phyloP scores from a whole-genome alignment of 371 early-diverging fungal species.

The Cokeromyces recurvatus region DNA sequence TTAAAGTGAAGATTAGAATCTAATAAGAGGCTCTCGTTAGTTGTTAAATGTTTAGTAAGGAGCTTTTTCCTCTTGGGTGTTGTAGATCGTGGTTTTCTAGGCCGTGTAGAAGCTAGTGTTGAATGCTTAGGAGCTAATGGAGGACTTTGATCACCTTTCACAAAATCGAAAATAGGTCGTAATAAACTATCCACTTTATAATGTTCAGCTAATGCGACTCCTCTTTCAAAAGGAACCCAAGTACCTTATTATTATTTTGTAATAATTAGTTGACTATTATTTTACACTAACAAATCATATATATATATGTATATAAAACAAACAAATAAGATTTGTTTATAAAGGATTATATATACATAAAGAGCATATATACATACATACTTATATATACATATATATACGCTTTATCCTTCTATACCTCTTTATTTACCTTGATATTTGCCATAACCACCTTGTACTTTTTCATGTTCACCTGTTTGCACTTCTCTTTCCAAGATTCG shows the following conservation, averaged over 20 bases:
- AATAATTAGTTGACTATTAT: background rate
- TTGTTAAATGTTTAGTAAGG: background rate
- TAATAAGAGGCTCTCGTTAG: background rate
- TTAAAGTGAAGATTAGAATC: background rate
- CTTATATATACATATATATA: no score
- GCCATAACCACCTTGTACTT: conserved; percentile 95
- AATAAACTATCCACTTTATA: conserved; percentile 28
- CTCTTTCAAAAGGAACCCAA: conserved; percentile 77
- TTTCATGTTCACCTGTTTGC: conserved; percentile 76
- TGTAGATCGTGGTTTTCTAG: conserved; percentile 5
- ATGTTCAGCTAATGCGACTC: conserved; percentile 57
- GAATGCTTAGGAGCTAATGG: conserved; percentile 46
- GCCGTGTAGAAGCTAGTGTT: conserved; percentile 6
- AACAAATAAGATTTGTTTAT: no score
- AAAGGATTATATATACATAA: no score
- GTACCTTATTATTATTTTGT: conserved; percentile 28
- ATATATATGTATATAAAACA: no score
- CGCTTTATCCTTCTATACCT: no score
- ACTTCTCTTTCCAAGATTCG: conserved; percentile 88
- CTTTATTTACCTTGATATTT: conserved; percentile 88
- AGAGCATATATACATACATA: no score
- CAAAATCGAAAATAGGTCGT: conserved; percentile 21
- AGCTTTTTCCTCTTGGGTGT: conserved; percentile 12
- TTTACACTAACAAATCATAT: no score
- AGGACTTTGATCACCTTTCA: conserved; percentile 27